These are phyloP conservation scores for Chytridium lagenaria DNA, from an alignment of 371 early-diverging fungal species.

Conservation along the genomic window DNA sequence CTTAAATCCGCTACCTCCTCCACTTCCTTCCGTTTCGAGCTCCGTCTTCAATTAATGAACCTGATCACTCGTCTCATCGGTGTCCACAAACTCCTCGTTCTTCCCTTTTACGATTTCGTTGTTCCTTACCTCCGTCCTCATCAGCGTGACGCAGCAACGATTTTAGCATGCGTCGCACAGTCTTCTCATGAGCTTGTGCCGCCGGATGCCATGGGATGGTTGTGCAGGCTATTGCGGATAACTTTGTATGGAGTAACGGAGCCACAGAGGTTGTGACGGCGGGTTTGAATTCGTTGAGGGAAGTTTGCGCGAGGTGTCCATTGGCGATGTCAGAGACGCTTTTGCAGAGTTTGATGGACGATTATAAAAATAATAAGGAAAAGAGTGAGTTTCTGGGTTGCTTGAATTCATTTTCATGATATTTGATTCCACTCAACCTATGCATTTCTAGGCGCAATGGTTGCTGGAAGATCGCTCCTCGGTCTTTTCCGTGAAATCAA, in stretches of 20 bases:
- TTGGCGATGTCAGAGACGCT: slow-evolving; percentile 87
- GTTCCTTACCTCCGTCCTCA: slow-evolving; percentile 89
- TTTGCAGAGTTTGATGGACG: slow-evolving; percentile 83
- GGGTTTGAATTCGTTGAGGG: slow-evolving; percentile 90
- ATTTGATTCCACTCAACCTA: not conserved
- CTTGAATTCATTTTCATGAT: slow-evolving; percentile 1
- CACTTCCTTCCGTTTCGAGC: slow-evolving; percentile 74
- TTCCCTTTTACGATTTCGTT: slow-evolving; percentile 88
- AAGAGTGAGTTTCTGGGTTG: slow-evolving; percentile 77
- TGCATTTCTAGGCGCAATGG: slow-evolving; percentile 59
- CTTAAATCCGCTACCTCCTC: slow-evolving; percentile 60
- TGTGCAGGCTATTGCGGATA: slow-evolving; percentile 88
- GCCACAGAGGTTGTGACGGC: slow-evolving; percentile 93
- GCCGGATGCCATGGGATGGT: slow-evolving; percentile 87
- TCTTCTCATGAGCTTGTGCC: slow-evolving; percentile 90
- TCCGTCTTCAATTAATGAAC: slow-evolving; percentile 89
- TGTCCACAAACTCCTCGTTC: slow-evolving; percentile 87
- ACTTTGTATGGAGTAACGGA: slow-evolving; percentile 91
- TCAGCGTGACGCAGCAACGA: slow-evolving; percentile 89
- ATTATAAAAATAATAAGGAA: slow-evolving; percentile 88
- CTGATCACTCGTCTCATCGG: slow-evolving; percentile 92
- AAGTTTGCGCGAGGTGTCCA: slow-evolving; percentile 88
- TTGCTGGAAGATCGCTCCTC: slow-evolving; percentile 89
- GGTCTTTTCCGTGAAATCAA: slow-evolving; percentile 90
- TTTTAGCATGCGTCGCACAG: slow-evolving; percentile 91